These are phyloP conservation scores for Trametes sp. DNA, from an alignment of 1,284 basidiomycete species.

Conservation along the genomic window DNA sequence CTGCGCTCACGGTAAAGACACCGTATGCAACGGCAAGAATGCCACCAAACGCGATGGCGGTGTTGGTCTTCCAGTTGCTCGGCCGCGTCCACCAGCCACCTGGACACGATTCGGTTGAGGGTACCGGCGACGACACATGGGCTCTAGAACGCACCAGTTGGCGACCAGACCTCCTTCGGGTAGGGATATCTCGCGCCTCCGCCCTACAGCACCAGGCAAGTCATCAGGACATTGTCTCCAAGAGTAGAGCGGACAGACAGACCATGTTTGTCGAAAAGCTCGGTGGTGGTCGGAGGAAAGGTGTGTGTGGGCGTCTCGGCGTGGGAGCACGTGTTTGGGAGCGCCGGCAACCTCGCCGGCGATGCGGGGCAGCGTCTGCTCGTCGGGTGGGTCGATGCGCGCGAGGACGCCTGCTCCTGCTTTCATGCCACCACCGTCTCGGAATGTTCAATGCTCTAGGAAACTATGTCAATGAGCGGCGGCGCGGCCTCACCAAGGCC, in stretches of 20 bases:
- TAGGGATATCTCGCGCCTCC: conserved; percentile 74
- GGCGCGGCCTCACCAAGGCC: conserved; percentile 51
- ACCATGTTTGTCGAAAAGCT: conserved; percentile 33
- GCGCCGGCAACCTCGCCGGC: conserved; percentile 27
- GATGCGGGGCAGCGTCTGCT: conserved; percentile 16
- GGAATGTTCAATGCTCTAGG: conserved; percentile 38
- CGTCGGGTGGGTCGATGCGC: conserved; percentile 21
- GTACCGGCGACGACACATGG: not conserved
- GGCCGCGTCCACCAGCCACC: conserved; percentile 82
- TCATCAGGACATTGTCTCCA: conserved; percentile 1
- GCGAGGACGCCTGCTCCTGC: conserved; percentile 22
- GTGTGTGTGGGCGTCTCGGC: conserved; percentile 11
- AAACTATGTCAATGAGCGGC: conserved; percentile 57
- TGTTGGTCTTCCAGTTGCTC: conserved; percentile 75
- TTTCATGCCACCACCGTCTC: conserved; percentile 28
- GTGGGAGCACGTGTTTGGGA: conserved; percentile 39
- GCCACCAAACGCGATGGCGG: conserved; percentile 64
- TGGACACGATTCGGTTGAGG: conserved; percentile 35
- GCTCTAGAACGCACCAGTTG: conserved; percentile 55
- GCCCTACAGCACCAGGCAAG: conserved; percentile 49
- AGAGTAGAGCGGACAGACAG: conserved; percentile 13
- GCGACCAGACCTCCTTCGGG: conserved; percentile 76
- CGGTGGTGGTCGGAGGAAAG: conserved; percentile 31
- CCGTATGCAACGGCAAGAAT: conserved; percentile 65
- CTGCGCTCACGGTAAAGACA: conserved; percentile 67